phyloP scores from a whole-genome alignment of 345 rosid species.

The Aquilaria sinensis region DNA sequence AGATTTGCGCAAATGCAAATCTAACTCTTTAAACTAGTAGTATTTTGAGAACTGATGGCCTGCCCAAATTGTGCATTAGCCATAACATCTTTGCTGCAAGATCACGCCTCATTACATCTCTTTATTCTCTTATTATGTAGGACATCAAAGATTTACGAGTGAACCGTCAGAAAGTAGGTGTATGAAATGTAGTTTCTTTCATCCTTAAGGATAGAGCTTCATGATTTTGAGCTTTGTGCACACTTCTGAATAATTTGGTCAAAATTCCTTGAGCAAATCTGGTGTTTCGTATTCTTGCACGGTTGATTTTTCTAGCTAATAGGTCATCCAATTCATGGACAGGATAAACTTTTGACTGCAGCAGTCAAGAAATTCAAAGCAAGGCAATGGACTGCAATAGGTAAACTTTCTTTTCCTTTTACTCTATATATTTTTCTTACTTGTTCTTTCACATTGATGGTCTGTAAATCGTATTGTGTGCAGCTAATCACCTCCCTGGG shows the following conservation, averaged over 20 bases:
- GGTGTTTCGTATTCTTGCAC: neutral
- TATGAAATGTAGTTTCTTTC: no score
- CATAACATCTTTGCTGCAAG: no score
- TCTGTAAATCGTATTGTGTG: neutral
- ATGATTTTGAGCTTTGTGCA: neutral
- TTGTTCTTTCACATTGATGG: neutral
- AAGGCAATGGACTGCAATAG: constrained; percentile 51
- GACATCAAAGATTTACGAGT: no score
- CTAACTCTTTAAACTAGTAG: no score
- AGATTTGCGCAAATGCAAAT: no score
- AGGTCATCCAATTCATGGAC: constrained; percentile 2
- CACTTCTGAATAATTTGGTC: neutral
- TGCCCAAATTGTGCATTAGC: no score
- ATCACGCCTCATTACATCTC: no score
- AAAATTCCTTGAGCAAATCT: neutral
- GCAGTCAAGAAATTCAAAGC: constrained; percentile 31
- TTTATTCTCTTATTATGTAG: no score
- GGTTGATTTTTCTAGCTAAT: neutral
- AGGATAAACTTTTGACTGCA: constrained; percentile 17
- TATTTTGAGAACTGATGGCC: no score
- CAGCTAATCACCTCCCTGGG: constrained; percentile 41
- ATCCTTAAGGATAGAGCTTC: neutral
- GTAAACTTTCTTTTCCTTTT: constrained; percentile 11
- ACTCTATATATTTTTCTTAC: neutral
- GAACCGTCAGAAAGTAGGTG: no score